Conservation (phyloP, 2,329 filamentous ascomycete genomes). For the Beauveria sp. region DNA sequence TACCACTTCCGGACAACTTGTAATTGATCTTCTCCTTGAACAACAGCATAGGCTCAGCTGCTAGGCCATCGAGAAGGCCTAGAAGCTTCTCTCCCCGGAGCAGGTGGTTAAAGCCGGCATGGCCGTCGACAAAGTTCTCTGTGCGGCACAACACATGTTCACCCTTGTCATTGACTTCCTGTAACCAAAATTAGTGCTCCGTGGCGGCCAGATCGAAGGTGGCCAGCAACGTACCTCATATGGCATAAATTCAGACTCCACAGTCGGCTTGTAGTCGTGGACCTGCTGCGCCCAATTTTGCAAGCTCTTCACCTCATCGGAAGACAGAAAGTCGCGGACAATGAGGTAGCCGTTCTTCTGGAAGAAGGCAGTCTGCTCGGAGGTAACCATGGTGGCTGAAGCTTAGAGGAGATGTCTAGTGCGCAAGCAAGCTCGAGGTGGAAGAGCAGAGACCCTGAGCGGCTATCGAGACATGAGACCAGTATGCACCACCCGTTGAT, state of each 20-base stretch:
- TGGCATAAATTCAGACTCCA: slow-evolving; percentile 14
- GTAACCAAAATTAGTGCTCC: too few species aligned
- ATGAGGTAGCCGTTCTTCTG: slow-evolving; percentile 15
- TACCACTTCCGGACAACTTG: slow-evolving; percentile 15
- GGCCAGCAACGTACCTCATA: slow-evolving; percentile 6
- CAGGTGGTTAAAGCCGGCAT: slow-evolving; percentile 13
- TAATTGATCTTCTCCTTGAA: slow-evolving; percentile 19
- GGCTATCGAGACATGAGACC: too few species aligned
- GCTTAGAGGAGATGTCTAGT: too few species aligned
- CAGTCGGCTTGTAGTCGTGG: slow-evolving; percentile 14
- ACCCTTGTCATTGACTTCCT: slow-evolving; percentile 15
- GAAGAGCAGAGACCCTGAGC: too few species aligned
- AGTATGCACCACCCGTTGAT: too few species aligned
- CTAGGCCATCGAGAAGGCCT: slow-evolving; percentile 10
- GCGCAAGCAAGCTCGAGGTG: too few species aligned
- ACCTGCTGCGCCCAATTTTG: slow-evolving; percentile 16
- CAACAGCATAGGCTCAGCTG: slow-evolving; percentile 15
- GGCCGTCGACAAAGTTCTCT: slow-evolving; percentile 16
- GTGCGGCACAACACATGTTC: slow-evolving; percentile 15
- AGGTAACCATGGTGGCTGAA: slow-evolving; percentile 8
- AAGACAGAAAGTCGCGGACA: slow-evolving; percentile 14
- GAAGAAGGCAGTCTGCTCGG: slow-evolving; percentile 11
- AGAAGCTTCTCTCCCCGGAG: slow-evolving; percentile 15
- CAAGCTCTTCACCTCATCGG: slow-evolving; percentile 8
- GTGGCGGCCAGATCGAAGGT: too few species aligned